phyloP scores from a whole-genome alignment of 257 asterid genomes.

The Schizonepeta tenuifolia region DNA sequence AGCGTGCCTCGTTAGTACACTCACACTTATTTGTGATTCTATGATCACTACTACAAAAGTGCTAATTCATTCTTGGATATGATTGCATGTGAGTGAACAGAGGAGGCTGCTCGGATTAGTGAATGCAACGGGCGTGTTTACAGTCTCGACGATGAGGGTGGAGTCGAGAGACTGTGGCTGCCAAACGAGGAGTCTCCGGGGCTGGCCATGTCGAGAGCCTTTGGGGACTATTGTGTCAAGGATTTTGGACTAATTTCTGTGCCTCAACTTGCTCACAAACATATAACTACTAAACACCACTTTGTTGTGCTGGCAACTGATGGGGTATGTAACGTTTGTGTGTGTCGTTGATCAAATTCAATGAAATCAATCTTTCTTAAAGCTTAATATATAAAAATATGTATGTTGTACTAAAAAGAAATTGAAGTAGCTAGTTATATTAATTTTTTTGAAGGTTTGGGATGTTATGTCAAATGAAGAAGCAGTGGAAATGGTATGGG shows the following conservation, averaged over 20 bases:
- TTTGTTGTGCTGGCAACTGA: constrained; percentile 83
- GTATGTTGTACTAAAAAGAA: too few species aligned
- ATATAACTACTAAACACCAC: constrained; percentile 55
- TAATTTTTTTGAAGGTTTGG: constrained; percentile 54
- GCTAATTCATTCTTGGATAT: too few species aligned
- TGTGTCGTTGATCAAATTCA: too few species aligned
- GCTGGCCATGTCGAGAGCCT: constrained; percentile 90
- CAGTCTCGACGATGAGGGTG: constrained; percentile 72
- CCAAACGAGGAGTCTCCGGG: constrained; percentile 81
- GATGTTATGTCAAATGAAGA: constrained; percentile 83
- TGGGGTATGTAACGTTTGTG: constrained; percentile 55
- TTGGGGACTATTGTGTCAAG: constrained; percentile 78
- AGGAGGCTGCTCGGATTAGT: constrained; percentile 69
- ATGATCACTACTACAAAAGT: too few species aligned
- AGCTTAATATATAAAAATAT: too few species aligned
- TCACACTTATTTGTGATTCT: too few species aligned
- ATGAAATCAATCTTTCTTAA: too few species aligned
- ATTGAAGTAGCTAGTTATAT: too few species aligned
- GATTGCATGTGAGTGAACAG: constrained; percentile 48
- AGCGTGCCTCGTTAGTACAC: constrained; percentile 62
- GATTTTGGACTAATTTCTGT: constrained; percentile 75
- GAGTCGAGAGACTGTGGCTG: constrained; percentile 75
- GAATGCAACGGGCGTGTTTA: constrained; percentile 67
- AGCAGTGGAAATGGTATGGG: constrained; percentile 64
- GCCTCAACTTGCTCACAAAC: constrained; percentile 74